phyloP scores from a whole-genome alignment of 768 basidiomycete species.

The Podaxis rugospora region DNA sequence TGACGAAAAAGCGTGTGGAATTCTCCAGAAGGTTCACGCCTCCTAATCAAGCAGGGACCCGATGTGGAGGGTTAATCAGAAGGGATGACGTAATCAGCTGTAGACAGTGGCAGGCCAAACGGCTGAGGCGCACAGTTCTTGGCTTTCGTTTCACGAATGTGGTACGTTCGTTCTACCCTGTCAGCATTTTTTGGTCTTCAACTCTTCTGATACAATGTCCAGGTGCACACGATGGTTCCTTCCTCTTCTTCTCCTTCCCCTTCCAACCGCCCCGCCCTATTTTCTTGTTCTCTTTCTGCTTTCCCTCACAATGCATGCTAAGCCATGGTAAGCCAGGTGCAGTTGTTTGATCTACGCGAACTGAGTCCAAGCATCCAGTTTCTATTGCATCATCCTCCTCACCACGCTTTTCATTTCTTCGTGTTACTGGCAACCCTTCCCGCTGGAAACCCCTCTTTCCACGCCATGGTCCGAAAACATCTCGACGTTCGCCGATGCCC shows the following conservation, averaged over 20 bases:
- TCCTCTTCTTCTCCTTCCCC: conserved; percentile 68
- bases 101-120: not conserved
- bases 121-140: not conserved
- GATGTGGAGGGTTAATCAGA: not conserved
- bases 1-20: conserved; percentile 26
- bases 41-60: not conserved
- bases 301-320: conserved; percentile 74
- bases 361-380: conserved; percentile 37
- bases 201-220: not conserved
- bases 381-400: conserved; percentile 83
- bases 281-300: conserved; percentile 76
- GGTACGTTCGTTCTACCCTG: conserved; percentile 34
- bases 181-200: not conserved
- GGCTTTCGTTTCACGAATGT: conserved; percentile 33
- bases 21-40: conserved; percentile 35
- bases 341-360: not conserved
- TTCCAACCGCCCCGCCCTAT: conserved; percentile 77
- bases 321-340: conserved; percentile 63
- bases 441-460: conserved; percentile 57
- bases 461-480: conserved; percentile 65
- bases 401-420: conserved; percentile 82
- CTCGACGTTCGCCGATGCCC: conserved; percentile 67
- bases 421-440: conserved; percentile 86
- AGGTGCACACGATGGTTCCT: conserved; percentile 90
- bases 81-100: conserved; percentile 6